Evolutionary conservation across 2,329 filamentous ascomycete species (phyloP), one percentile per base, ranked within the genome.

Genomic region (Exophiala viscosa): DNA sequence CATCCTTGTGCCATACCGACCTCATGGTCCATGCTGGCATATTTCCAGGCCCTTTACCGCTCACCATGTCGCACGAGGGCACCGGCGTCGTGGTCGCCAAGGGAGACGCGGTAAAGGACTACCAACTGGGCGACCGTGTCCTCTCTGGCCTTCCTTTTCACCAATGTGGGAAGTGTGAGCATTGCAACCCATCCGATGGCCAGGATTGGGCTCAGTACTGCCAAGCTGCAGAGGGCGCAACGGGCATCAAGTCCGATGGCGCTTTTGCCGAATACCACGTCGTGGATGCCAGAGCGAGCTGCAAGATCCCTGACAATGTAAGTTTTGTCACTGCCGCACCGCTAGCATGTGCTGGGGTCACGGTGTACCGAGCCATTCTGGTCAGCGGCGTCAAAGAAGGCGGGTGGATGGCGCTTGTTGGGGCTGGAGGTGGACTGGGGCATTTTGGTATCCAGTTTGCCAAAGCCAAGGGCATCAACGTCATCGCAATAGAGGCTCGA

Each of bases 1-100:
- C 79, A 6, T 82, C 79, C 1, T 75, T 82, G 62, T 85, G 81
- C 69, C 82, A 85, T 67, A 84, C 82, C 1, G 82, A 85, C 67
- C 66, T 67, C 55, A 80, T 84, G 77, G 79, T 82, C 2, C 60
- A 62, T 9, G 61, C 69, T 1, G 81, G 81, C 45, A 64, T 73
- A 38, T 76, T 83, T 64, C 18, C 17, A 8, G 13, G 11, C 18
- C 9, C 20, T 10, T 69, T 84, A 1, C 81, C 81, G 0, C 69
- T 72, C 49, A 82, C 73, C 8, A 77, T 70, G 6, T 83, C 78
- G 0, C 80, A 83, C 62, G 80, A 84, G 65, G 79, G 79, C 17
- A 67, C 77, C 10, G 80, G 80, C 14, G 81, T 79, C 11, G 73
- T 55, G 5, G 41, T 48, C 2, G 47, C 45, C 10, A 42, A 41